Base-by-base conservation (phyloP, 805 yeast species). In the Clavispora vitiphila region DNA sequence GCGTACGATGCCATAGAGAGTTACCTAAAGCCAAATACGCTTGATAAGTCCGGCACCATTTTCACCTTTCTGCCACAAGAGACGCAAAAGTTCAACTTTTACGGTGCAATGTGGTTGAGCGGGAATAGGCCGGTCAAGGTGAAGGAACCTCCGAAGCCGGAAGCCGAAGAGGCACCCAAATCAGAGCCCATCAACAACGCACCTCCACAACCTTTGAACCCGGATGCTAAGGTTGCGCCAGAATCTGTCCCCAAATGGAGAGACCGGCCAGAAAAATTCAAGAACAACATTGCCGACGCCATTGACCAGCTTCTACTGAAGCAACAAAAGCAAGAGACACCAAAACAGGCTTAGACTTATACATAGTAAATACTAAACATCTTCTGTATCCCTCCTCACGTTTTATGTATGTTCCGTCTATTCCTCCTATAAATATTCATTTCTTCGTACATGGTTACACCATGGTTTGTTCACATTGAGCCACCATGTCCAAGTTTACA, bases 21-120 rank as follows among this genome's bases (percentile, higher is more conserved):
- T 22, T 50, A 56, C 36, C 42, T 41, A 5, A 46, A 44, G 20
- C 42, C 51, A 6, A 43, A 46, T 6, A 36, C 23, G 9, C 43
- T 43, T 20, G 45, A 40, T 23, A 59, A 54, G 14, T 39, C 42
- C 3, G 72, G 72, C 1, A 38, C 35, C 3, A 27, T 61, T 2
- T 60, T 60, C 40, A 47, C 41, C 19, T 66, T 60, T 39, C 48
- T 48, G 15, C 41, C 42, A 12, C 51, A 43, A 6, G 43, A 36
- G 18, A 34, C 46, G 0, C 41, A 37, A n/a, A 21, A 37, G 12
- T 64, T 44, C 34, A 64, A 67, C 34, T 62, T 57, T 40, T 47
- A 67, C 32, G 61, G 71, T 11, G 62, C 65, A 26, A 43, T 69
- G 3, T 69, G 74, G 74, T 39, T 49, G n/a, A 37, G 23, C n/a